Conservation (phyloP, 2,329 filamentous ascomycete genomes). For the Neofusicoccum sp. region DNA sequence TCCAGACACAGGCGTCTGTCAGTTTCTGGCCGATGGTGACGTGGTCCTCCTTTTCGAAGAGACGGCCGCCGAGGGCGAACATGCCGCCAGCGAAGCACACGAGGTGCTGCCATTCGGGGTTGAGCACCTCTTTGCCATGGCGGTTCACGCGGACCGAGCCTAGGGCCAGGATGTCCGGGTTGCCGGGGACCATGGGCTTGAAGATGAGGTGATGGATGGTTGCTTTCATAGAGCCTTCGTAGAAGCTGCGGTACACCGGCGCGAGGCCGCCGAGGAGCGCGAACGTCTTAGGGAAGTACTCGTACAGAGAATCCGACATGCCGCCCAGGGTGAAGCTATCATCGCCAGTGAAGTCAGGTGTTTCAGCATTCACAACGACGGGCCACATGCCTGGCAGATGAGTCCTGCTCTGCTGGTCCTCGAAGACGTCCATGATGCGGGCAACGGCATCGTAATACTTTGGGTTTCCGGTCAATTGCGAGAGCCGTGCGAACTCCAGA, state of each 20-base stretch:
- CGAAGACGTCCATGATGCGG: slow-evolving; percentile 43
- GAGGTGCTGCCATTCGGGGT: slow-evolving; percentile 57
- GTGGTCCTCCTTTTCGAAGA: slow-evolving; percentile 56
- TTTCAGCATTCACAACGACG: slow-evolving; percentile 39
- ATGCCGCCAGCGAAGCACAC: slow-evolving; percentile 62
- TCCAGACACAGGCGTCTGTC: slow-evolving; percentile 62
- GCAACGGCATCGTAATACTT: slow-evolving; percentile 49
- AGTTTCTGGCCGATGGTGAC: slow-evolving; percentile 57
- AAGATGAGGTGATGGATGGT: slow-evolving; percentile 48
- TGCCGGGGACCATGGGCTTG: slow-evolving; percentile 48
- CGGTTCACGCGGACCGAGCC: background rate
- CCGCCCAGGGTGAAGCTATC: slow-evolving; percentile 32
- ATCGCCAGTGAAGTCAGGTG: slow-evolving; percentile 21
- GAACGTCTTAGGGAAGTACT: slow-evolving; percentile 50
- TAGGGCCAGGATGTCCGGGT: slow-evolving; percentile 43
- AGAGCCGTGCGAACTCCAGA: slow-evolving; percentile 50
- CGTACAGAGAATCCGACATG: slow-evolving; percentile 42
- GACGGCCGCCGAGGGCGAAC: slow-evolving; percentile 58
- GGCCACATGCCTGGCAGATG: slow-evolving; percentile 50
- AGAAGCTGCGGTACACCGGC: slow-evolving; percentile 52
- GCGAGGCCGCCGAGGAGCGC: slow-evolving; percentile 47
- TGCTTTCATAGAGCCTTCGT: slow-evolving; percentile 50
- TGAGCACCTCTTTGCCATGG: slow-evolving; percentile 28
- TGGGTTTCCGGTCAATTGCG: slow-evolving; percentile 44
- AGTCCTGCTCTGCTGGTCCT: slow-evolving; percentile 43